phyloP scores from a whole-genome alignment of 768 basidiomycete species.

The Suillus subluteus region DNA sequence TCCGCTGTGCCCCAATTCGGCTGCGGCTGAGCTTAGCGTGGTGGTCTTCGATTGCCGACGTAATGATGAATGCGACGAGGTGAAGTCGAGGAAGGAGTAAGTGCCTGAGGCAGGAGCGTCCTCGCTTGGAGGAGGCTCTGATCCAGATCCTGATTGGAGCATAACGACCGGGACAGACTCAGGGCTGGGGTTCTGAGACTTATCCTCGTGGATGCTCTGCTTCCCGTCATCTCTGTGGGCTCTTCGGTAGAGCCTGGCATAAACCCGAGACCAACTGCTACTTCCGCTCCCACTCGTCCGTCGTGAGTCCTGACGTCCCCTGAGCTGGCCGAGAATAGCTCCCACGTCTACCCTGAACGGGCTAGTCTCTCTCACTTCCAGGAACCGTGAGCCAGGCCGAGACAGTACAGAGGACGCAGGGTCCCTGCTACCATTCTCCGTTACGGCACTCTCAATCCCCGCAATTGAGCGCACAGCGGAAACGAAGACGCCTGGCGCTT shows the following conservation, averaged over 20 bases:
- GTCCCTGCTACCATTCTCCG: conserved; percentile 13
- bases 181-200: conserved; percentile 25
- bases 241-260: conserved; percentile 32
- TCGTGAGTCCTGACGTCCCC: conserved; percentile 23
- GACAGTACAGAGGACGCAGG: background rate
- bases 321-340: conserved; percentile 27
- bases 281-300: conserved; percentile 26
- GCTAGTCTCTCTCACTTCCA: conserved; percentile 45
- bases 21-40: conserved; percentile 31
- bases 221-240: conserved; percentile 35
- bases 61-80: conserved; percentile 31
- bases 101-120: conserved; percentile 31
- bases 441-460: conserved; percentile 1
- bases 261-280: conserved; percentile 36
- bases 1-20: conserved; percentile 27
- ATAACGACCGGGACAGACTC: conserved; percentile 36
- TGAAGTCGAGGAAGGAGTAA: conserved; percentile 37
- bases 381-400: conserved; percentile 26
- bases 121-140: conserved; percentile 22
- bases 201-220: conserved; percentile 21
- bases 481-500: conserved; percentile 23
- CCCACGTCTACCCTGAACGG: conserved; percentile 51
- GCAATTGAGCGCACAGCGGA: conserved; percentile 9
- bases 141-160: conserved; percentile 25
- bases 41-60: conserved; percentile 29